Base-by-base conservation (phyloP, 225 moss, liverwort and hornwort species). In the Marchantia polymorpha region DNA sequence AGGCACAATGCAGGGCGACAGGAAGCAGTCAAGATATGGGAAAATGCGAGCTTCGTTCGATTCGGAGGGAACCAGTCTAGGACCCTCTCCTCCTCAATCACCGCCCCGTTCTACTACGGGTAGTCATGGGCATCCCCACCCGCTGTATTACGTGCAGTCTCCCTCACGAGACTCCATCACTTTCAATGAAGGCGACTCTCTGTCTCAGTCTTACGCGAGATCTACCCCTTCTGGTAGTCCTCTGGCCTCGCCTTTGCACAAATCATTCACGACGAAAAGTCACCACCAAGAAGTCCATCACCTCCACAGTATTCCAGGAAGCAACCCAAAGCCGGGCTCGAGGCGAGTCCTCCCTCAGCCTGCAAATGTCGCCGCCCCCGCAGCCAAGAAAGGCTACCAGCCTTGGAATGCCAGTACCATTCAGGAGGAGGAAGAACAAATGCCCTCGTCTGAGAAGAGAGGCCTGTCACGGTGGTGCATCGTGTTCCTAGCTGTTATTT, bases 151-250 rank as follows among this genome's bases (percentile, higher is more conserved):
- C 73, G 92, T 96, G 12, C 92, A 96, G 74, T 93, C 91, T 0
- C 93, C 95, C 0, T 96, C 95, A 2, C 88, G 95, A 25, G 93
- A 93, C 75, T 92, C 93, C 10, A 90, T 89, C 74, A 91, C 87
- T 31, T 90, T 85, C 53, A 92, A 90, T 49, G 92, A 95, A 53
- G 88, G 75, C 12, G 95, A 93, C 75, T 89, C 91, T 0, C 80
- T 92, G 0, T 90, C 92, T 22, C 93, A 92, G 70, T 93, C 89
- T 27, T 96, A 90, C 87, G 92, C 93, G 0, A 88, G 91, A 13
- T 88, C 83, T 20, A 92, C 89, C 17, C 92, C 91, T 5, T 81
- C 86, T 2, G 91, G 84, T 26, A 96, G 93, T 72, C 93, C 92
- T 0, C 26, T 89, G 0, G 90, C 91, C 29, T 93, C 92, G 49